phyloP scores from a whole-genome alignment of 805 yeast genomes.

The Metschnikowia gelsemii region DNA sequence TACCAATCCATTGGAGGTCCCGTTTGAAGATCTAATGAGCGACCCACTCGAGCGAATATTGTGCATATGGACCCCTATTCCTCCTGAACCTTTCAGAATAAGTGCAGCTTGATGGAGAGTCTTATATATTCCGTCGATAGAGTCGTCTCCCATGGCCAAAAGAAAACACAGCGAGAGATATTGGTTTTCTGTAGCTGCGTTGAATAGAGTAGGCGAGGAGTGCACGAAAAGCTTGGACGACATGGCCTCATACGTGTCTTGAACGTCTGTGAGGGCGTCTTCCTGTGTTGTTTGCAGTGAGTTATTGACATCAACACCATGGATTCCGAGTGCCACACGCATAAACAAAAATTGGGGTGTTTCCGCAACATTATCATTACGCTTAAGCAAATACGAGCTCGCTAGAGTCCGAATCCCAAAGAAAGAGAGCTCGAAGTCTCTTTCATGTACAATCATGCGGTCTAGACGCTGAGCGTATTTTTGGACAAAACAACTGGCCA shows the following conservation, averaged over 20 bases:
- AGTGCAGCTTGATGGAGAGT: slow-evolving; percentile 86
- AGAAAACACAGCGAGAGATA: slow-evolving; percentile 91
- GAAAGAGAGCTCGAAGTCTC: slow-evolving; percentile 77
- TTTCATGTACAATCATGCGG: slow-evolving; percentile 67
- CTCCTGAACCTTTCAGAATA: slow-evolving; percentile 94
- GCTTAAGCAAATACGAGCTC: slow-evolving; percentile 74
- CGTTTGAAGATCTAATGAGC: slow-evolving; percentile 87
- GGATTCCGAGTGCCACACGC: slow-evolving; percentile 92
- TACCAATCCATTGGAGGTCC: slow-evolving; percentile 85
- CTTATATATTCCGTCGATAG: slow-evolving; percentile 91
- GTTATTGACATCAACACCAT: slow-evolving; percentile 60
- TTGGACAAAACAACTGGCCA: slow-evolving; percentile 61
- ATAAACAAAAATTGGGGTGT: slow-evolving; percentile 88
- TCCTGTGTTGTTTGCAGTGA: too few species aligned
- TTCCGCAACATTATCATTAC: slow-evolving; percentile 59
- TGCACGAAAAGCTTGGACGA: slow-evolving; percentile 85
- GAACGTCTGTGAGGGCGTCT: slow-evolving; percentile 32
- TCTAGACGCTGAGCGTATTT: slow-evolving; percentile 65
- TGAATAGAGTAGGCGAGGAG: slow-evolving; percentile 93
- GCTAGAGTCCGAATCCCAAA: slow-evolving; percentile 93
- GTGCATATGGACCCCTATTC: slow-evolving; percentile 87
- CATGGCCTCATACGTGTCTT: slow-evolving; percentile 87
- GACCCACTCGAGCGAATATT: slow-evolving; percentile 86
- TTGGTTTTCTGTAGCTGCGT: slow-evolving; percentile 85
- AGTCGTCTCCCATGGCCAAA: slow-evolving; percentile 88